Evolutionary conservation across 2,329 filamentous ascomycete genomes (phyloP).

Genomic region (Sphaerostilbella broomeana): DNA sequence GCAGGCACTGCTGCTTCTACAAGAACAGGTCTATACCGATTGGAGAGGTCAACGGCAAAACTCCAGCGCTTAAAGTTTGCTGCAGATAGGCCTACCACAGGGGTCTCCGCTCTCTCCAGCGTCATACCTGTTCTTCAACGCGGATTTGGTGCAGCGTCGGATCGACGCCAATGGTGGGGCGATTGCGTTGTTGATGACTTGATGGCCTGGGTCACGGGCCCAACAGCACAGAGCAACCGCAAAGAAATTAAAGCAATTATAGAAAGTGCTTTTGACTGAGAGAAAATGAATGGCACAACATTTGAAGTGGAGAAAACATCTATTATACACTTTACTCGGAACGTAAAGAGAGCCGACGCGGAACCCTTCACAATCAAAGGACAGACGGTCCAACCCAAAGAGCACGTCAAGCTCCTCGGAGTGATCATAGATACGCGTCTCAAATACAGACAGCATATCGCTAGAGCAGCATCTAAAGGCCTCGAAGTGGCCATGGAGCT

Average conservation of each 20-base stretch:
- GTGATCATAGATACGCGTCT: conserved; percentile 18
- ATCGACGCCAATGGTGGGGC: conserved; percentile 1
- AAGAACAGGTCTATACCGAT: conserved; percentile 12
- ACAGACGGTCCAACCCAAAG: not conserved
- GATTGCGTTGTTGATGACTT: conserved; percentile 22
- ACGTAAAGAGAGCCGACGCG: not conserved
- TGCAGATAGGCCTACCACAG: conserved; percentile 23
- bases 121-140: conserved; percentile 27
- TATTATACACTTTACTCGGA: conserved; percentile 20
- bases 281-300: conserved; percentile 20
- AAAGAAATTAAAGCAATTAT: conserved; percentile 22
- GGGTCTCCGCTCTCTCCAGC: conserved; percentile 30
- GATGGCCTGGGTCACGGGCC: conserved; percentile 19
- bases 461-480: conserved; percentile 15
- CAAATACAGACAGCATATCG: conserved; percentile 13
- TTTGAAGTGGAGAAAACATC: conserved; percentile 22
- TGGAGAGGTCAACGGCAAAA: conserved; percentile 14
- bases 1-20: conserved; percentile 3
- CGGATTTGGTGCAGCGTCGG: conserved; percentile 8
- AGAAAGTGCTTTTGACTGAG: conserved; percentile 17
- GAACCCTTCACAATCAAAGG: conserved; percentile 14
- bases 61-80: conserved; percentile 24
- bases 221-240: conserved; percentile 18
- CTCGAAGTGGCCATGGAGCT: conserved; percentile 11
- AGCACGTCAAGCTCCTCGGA: conserved; percentile 5